A percentile compares a stretch with the other conserved stretches of the same genome.
Conservation (phyloP, 1,139 yeast genomes). For the Pichia sp. region DNA sequence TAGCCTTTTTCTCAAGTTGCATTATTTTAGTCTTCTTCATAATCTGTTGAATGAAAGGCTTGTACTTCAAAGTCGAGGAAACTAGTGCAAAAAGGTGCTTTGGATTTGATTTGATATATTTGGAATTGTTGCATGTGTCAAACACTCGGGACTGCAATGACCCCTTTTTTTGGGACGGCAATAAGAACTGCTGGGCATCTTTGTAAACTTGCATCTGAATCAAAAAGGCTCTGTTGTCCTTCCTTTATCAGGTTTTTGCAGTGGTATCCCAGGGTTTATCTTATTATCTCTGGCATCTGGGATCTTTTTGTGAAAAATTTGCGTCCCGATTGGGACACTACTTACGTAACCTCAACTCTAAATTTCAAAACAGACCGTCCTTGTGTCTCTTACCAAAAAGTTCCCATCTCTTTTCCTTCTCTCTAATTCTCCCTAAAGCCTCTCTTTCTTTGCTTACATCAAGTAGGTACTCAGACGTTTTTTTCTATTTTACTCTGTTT, state of each 20-base stretch:
- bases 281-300: background rate
- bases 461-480: background rate
- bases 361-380: background rate
- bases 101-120: conserved; percentile 52
- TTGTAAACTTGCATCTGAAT: conserved; percentile 57
- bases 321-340: background rate
- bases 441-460: background rate
- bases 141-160: conserved; percentile 69
- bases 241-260: background rate
- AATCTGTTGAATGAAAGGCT: conserved; percentile 55
- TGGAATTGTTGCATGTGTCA: conserved; percentile 44
- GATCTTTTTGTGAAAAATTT: background rate
- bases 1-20: conserved; percentile 43
- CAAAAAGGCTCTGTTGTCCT: background rate
- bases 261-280: background rate
- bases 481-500: background rate
- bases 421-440: background rate
- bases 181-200: conserved; percentile 51
- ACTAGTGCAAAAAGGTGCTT: conserved; percentile 84
- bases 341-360: background rate
- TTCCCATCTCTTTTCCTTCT: conserved; percentile 2
- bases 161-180: conserved; percentile 42
- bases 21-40: conserved; percentile 62
- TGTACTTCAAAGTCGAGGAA: conserved; percentile 68
- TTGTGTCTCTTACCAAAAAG: background rate